Base-by-base conservation (phyloP, 306 rosid species). In the Trifolium fragiferum region DNA sequence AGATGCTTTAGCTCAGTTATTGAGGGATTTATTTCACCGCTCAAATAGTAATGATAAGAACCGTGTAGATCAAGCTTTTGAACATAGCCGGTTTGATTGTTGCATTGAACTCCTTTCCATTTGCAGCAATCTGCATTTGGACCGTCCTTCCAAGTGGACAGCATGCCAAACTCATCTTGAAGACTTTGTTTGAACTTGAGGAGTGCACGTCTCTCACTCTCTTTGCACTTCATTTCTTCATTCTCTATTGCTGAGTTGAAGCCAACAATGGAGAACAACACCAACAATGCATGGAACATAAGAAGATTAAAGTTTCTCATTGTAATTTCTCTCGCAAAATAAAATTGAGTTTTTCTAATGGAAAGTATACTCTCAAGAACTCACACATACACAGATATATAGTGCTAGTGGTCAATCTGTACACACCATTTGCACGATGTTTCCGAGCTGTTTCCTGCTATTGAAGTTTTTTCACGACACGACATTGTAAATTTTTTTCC, bases 171-270 rank as follows among this genome's bases (percentile, higher is more conserved):
- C 12, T 43, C 8, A 73, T 73, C 68, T 43, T n/a, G 33, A 30
- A 71, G 8, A 30, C 68, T 58, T 72, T 72, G 30, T 59, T 73
- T 59, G 46, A 73, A 71, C 9, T 1, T 38, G 41, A 72, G 55
- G 14, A 70, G 54, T 14, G 54, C 66, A 14, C 14, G 64, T 37
- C 53, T 71, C 53, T 71, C 66, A 10, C 11, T 71, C 6, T 37
- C 23, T 23, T 21, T 38, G 16, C 77, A 59, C 54, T 14, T 54
- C 0, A 3, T 15, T 14, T 54, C 49, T 6, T 35, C 8, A 35
- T 1, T 6, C 38, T 33, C 8, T 33, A 2, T 10, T 13, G 66
- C 19, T 13, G 27, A 18, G 3, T 70, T 18, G 12, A 35, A 70
- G 16, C 12, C 74, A 32, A 69, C 18, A 50, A 5, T 51, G 47